Conservation (phyloP, 73 alveolate genomes). For the Breviolum minutum region DNA sequence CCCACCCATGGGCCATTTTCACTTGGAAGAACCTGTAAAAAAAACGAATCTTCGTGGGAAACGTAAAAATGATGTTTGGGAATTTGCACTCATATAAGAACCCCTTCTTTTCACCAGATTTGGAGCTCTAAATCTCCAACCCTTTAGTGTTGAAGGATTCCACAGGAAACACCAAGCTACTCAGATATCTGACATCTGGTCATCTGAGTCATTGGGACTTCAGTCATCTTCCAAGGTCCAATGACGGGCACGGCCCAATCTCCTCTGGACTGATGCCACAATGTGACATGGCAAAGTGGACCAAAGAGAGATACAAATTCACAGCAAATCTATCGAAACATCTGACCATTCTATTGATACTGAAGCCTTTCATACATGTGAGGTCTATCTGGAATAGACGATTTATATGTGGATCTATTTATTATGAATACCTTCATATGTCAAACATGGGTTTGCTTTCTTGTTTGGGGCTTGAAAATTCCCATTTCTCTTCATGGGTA, state of each 20-base stretch:
- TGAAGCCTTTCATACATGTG: not conserved
- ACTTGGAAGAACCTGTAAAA: not conserved
- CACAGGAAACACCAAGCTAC: not conserved
- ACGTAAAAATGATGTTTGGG: not conserved
- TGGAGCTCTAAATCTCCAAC: not conserved
- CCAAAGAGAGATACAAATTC: no score
- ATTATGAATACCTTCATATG: not conserved
- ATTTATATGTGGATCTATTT: not conserved
- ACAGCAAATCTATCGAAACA: no score
- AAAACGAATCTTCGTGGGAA: not conserved
- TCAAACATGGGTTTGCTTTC: no score
- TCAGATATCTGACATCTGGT: not conserved
- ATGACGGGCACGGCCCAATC: not conserved
- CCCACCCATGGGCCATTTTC: not conserved
- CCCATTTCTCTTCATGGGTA: no score
- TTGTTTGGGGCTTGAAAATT: no score
- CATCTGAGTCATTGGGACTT: no score
- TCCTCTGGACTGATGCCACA: slow-evolving; percentile 66
- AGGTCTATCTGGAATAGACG: not conserved
- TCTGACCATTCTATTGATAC: no score
- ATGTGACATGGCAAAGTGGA: not conserved
- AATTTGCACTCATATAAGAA: not conserved
- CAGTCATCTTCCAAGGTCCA: not conserved
- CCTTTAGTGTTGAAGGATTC: not conserved
- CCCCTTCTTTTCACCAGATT: no score